These are phyloP conservation scores for Entomortierella beljakovae DNA, from an alignment of 192 early-diverging fungal species.

Conservation along the genomic window DNA sequence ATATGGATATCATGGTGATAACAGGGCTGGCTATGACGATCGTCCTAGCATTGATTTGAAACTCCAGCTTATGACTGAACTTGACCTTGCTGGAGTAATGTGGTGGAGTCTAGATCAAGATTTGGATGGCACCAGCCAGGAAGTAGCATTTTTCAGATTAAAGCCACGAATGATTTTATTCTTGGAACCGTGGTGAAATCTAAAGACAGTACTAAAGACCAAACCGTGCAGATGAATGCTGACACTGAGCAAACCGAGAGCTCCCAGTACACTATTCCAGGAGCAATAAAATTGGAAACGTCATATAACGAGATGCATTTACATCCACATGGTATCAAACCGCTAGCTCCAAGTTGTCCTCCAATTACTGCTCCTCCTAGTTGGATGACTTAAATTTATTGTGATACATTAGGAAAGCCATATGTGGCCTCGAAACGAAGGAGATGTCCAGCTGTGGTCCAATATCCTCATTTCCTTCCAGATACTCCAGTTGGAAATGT, in stretches of 20 bases:
- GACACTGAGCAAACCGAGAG: too few species aligned
- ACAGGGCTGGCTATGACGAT: constrained; percentile 46
- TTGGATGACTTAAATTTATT: constrained; percentile 10
- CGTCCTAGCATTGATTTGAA: constrained; percentile 39
- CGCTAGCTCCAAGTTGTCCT: background rate
- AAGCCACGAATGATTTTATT: background rate
- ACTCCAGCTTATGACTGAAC: constrained; percentile 34
- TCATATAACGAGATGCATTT: background rate
- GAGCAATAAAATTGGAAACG: background rate
- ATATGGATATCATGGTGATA: constrained; percentile 17
- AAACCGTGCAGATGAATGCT: too few species aligned
- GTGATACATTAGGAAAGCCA: constrained; percentile 11
- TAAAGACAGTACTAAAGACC: too few species aligned
- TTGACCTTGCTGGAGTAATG: constrained; percentile 37
- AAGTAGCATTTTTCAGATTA: background rate
- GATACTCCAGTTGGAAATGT: constrained; percentile 35
- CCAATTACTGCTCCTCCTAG: constrained; percentile 6
- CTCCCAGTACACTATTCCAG: too few species aligned
- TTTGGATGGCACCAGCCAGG: constrained; percentile 25
- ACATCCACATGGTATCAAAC: background rate
- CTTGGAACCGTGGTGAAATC: too few species aligned
- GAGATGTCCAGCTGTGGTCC: constrained; percentile 11
- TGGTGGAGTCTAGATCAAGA: constrained; percentile 53
- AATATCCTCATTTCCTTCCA: constrained; percentile 23
- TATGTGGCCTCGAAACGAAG: constrained; percentile 41